phyloP scores from a whole-genome alignment of 2,329 filamentous ascomycete species.

The Phaeosphaeriaceae sp. region DNA sequence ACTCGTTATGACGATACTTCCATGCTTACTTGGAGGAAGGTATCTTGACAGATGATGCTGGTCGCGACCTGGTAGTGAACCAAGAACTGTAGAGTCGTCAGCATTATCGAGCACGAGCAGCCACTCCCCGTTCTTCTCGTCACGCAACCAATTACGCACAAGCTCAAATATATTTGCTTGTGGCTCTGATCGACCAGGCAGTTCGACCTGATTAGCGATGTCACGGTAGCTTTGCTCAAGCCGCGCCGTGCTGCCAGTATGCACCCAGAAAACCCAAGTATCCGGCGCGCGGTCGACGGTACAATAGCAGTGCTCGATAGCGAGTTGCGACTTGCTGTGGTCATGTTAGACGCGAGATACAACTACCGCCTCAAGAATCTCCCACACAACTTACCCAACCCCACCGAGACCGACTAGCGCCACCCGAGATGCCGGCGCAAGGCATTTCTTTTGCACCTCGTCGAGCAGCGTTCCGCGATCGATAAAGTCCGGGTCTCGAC shows the following conservation, averaged over 20 bases:
- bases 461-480: too few relatives aligned
- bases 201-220: too few relatives aligned
- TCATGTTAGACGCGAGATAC: not conserved
- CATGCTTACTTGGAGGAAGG: conserved; percentile 33
- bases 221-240: too few relatives aligned
- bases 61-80: not conserved
- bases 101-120: conserved; percentile 6
- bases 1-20: conserved; percentile 26
- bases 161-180: too few relatives aligned
- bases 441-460: not conserved
- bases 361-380: not conserved
- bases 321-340: conserved; percentile 12
- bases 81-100: conserved; percentile 3
- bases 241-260: not conserved
- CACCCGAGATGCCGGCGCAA: too few relatives aligned
- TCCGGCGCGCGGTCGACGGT: conserved; percentile 1
- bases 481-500: too few relatives aligned
- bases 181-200: too few relatives aligned
- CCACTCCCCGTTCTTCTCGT: conserved; percentile 9
- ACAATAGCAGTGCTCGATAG: conserved; percentile 12
- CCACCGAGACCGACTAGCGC: too few relatives aligned
- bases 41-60: not conserved
- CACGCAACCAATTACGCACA: not conserved
- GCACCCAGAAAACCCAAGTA: conserved; percentile 8
- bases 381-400: not conserved